A percentile compares a stretch with the other conserved stretches of the same genome.
Conservation (phyloP, 257 asterid genomes). For the Lithospermum erythrorhizon region DNA sequence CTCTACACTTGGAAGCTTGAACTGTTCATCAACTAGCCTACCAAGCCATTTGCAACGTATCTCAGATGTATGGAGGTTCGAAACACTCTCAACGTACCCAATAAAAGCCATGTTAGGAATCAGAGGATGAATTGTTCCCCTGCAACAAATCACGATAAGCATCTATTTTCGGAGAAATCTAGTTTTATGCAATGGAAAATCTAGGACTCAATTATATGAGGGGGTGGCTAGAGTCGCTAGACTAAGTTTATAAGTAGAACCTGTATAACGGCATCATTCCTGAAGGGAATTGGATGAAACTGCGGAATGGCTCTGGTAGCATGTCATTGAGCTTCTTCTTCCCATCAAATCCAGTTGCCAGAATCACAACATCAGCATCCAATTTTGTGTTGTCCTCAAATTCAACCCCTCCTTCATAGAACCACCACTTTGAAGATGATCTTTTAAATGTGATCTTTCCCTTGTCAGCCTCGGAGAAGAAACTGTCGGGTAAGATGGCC, state of each 20-base stretch:
- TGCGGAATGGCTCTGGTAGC: conserved; percentile 68
- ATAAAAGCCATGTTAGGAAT: conserved; percentile 84
- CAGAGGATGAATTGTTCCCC: conserved; percentile 82
- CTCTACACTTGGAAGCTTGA: conserved; percentile 58
- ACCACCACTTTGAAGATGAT: conserved; percentile 55
- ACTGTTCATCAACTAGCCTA: conserved; percentile 36
- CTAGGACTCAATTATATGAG: too few relatives aligned
- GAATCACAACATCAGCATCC: conserved; percentile 78
- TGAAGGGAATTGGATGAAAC: conserved; percentile 51
- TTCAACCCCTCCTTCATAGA: conserved; percentile 64
- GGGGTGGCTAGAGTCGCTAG: too few relatives aligned
- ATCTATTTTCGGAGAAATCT: background rate
- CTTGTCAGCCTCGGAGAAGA: conserved; percentile 69
- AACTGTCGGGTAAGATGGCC: conserved; percentile 84
- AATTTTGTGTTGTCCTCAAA: conserved; percentile 52
- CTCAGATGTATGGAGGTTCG: conserved; percentile 84
- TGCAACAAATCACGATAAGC: conserved; percentile 10
- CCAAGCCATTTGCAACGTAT: conserved; percentile 85
- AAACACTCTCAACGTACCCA: conserved; percentile 81
- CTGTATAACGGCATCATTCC: conserved; percentile 90
- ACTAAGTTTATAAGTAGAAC: conserved; percentile 16
- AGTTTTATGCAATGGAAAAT: too few relatives aligned
- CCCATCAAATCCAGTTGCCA: conserved; percentile 82
- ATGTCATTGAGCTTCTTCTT: conserved; percentile 48
- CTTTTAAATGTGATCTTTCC: conserved; percentile 58